A percentile compares a stretch with the other conserved stretches of the same genome.
phyloP scores from a whole-genome alignment of 1,284 basidiomycete species.

The Moesziomyces antarcticus region DNA sequence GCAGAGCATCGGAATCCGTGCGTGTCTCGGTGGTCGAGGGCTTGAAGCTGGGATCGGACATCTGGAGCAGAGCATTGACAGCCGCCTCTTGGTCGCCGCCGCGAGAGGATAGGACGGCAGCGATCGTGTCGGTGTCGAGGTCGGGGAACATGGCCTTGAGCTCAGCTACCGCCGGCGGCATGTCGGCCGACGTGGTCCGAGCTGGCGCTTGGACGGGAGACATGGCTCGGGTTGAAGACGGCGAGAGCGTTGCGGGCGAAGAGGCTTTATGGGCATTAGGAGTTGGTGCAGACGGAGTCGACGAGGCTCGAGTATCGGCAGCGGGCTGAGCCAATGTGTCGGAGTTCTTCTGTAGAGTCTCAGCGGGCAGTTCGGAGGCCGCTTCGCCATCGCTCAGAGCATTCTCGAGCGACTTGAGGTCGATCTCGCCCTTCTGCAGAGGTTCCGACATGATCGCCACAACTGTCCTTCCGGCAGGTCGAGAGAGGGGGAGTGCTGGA shows the following conservation, averaged over 20 bases:
- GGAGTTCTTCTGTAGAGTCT: conserved; percentile 29
- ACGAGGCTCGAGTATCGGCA: conserved; percentile 18
- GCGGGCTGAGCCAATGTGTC: conserved; percentile 39
- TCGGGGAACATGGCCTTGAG: conserved; percentile 60
- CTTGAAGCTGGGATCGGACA: conserved; percentile 58
- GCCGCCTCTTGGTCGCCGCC: conserved; percentile 55
- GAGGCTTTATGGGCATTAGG: conserved; percentile 20
- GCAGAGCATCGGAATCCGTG: conserved; percentile 52
- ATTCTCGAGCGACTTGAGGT: conserved; percentile 37
- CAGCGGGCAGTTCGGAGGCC: conserved; percentile 26
- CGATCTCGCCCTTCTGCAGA: conserved; percentile 41
- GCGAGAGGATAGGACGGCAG: conserved; percentile 49
- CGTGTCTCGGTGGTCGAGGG: conserved; percentile 27
- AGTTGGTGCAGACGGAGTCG: conserved; percentile 8
- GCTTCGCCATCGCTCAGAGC: conserved; percentile 40
- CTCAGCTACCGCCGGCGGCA: conserved; percentile 39
- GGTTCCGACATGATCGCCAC: conserved; percentile 41
- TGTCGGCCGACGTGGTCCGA: conserved; percentile 2
- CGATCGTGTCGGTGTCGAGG: conserved; percentile 55
- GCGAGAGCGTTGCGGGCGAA: conserved; percentile 47
- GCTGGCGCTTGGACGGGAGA: conserved; percentile 22
- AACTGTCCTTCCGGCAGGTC: background rate
- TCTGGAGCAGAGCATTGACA: conserved; percentile 56
- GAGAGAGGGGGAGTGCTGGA: background rate
- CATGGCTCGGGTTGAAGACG: conserved; percentile 40